Evolutionary conservation across 2,329 filamentous ascomycete species (phyloP).

Genomic region (Chaetoscypha palmicola): DNA sequence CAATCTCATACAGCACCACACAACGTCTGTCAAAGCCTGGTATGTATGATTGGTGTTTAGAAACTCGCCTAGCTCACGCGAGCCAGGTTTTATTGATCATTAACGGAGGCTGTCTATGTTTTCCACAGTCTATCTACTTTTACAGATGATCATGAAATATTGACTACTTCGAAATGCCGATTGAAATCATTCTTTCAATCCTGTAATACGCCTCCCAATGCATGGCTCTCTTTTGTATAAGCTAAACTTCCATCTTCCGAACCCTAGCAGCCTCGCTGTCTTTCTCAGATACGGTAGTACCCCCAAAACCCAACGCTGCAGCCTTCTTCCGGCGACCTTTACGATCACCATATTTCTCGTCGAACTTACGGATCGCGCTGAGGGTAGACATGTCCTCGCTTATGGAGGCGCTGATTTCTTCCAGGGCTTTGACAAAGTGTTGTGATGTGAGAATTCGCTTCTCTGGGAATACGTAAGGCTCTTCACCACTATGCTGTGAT

Average conservation of each 20-base stretch:
- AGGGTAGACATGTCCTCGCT: constrained; percentile 88
- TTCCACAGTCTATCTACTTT: not conserved
- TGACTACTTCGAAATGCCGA: no score
- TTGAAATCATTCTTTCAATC: no score
- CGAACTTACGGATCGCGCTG: constrained; percentile 84
- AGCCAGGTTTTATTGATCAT: not conserved
- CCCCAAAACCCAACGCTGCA: constrained; percentile 52
- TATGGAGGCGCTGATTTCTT: constrained; percentile 86
- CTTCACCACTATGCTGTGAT: constrained; percentile 34
- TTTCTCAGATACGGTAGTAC: constrained; percentile 24
- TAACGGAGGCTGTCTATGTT: not conserved
- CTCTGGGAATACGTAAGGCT: constrained; percentile 51
- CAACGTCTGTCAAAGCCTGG: no score
- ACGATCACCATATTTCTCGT: constrained; percentile 87
- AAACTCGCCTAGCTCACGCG: no score
- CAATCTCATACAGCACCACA: no score
- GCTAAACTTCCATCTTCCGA: constrained; percentile 21
- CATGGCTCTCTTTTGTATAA: not conserved
- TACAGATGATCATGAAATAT: not conserved
- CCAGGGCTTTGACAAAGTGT: constrained; percentile 81
- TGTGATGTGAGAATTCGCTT: constrained; percentile 55
- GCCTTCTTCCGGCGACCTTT: constrained; percentile 56
- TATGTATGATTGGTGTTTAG: no score
- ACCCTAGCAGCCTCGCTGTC: constrained; percentile 30
- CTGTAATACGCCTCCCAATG: not conserved